Evolutionary conservation across 805 yeast species (phyloP), one percentile per base, ranked within the genome.

Genomic region (Wickerhamiella allomyrinae): DNA sequence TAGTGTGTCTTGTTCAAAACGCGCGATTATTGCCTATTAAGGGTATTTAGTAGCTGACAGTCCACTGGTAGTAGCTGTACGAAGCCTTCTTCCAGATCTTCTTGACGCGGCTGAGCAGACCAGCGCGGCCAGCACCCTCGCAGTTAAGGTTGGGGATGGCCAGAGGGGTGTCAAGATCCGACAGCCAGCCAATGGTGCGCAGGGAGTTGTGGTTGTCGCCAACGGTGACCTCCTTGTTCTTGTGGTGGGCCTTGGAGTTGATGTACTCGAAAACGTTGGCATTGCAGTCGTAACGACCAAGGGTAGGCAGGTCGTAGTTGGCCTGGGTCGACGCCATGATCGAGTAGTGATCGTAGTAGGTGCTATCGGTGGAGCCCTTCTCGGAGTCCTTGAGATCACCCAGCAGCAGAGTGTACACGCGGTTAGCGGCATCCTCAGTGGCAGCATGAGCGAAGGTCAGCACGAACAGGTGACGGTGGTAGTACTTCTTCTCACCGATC

Each of bases 291-390:
- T 63, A 59, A 52, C 76, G 68, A 40, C 76, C 76, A 46, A 71
- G 63, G 45, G 65, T 57, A 31, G 67, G 65, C 43, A 71, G 64
- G 45, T 61, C 67, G 71, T 68, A 71, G 66, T 71, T 71, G 43
- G 68, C 71, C 58, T 68, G 64, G 38, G 67, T 63, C 29, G 74
- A 52, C n/a, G 76, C 60, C 39, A 70, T 47, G 53, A 67, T 66
- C 27, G 74, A 65, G 63, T 70, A 71, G 56, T 71, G 76, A 57
- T 68, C 65, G 59, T 71, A 71, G 63, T 60, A 70, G 34, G 70
- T 70, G 46, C 50, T 48, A 51, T 71, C 76, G 10, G 57, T 51
- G 40, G 71, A 67, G 48, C 72, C 73, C 48, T 59, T 56, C 46
- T 58, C 52, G 5, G 52, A 48, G 33, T 64, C 64, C 45, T 69